Base-by-base conservation (phyloP, 2,329 filamentous ascomycete genomes). In the Talaromyces marneffei region DNA sequence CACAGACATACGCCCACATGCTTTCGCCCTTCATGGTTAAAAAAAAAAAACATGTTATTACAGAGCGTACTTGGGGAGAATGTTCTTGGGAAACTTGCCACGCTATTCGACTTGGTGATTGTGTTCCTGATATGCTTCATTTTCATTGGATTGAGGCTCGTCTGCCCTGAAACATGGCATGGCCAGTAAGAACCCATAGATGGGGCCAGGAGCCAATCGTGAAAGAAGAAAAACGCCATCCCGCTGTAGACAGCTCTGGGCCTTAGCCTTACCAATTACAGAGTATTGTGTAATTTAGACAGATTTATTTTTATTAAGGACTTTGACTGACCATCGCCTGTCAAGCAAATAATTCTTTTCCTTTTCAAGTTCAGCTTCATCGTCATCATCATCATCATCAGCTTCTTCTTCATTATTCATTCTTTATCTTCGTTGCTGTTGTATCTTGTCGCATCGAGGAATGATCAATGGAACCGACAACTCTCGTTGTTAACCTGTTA, bases 301-400 rank as follows among this genome's bases (percentile, higher is more conserved):
- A n/a, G n/a, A n/a, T n/a, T n/a, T n/a, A n/a, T n/a, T 50, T 50
- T 33, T 29, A 50, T 50, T 31, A 50, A 50, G 46, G 46, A 50
- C 46, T 2, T 9, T 46, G 42, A 23, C 39, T 40, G 39, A 40
- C 39, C 18, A 12, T 23, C 14, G 9, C 23, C 23, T 46, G 10
- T 16, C 20, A 14, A 35, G 33, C 8, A 8, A 35, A 25, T 29
- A 31, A 23, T 20, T 20, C 23, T 23, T 23, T 23, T 23, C 10
- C 18, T 42, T 20, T 42, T 20, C 40, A 23, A 23, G 18, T 42
- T 35, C 18, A 8, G 29, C 48, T 20, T 35, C 29, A 8, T 8
- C 10, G 16, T 16, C 29, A 52, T 35, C 4, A 33, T 20, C 12
- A 3, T 46, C 20, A 12, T 12, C 20, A 18, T 44, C 10, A 27